These are phyloP conservation scores for Gomphus sp. DNA, from an alignment of 1,284 basidiomycete species.

Conservation along the genomic window DNA sequence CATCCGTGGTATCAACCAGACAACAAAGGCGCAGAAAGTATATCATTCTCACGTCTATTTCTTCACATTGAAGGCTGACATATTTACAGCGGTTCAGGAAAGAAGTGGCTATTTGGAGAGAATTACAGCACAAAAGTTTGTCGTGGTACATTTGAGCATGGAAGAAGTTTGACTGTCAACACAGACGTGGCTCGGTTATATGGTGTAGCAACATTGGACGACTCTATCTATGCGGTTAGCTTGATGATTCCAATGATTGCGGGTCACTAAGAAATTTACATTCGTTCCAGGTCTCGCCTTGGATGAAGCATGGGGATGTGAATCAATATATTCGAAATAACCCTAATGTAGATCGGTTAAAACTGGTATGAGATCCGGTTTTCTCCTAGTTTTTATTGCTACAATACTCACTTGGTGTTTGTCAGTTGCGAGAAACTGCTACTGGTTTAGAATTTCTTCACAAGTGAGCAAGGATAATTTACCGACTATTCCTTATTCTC, in stretches of 20 bases:
- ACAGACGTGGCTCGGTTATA: constrained; percentile 31
- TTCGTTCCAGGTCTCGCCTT: constrained; percentile 30
- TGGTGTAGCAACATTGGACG: constrained; percentile 27
- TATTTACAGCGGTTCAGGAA: constrained; percentile 26
- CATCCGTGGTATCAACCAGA: constrained; percentile 23
- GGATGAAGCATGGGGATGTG: constrained; percentile 34
- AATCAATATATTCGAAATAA: constrained; percentile 24
- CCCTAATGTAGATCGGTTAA: constrained; percentile 26
- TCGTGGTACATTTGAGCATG: not conserved
- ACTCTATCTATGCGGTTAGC: constrained; percentile 28
- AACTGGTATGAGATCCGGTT: constrained; percentile 20
- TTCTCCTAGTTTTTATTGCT: not conserved
- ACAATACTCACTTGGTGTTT: not conserved
- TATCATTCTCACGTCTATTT: not conserved
- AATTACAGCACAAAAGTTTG: constrained; percentile 23
- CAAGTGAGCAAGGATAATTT: constrained; percentile 3
- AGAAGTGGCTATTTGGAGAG: constrained; percentile 35
- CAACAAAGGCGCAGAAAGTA: constrained; percentile 25
- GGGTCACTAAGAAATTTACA: not conserved
- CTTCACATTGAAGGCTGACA: not conserved
- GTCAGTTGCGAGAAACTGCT: constrained; percentile 2
- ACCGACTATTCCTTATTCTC: not conserved
- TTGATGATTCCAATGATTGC: not conserved
- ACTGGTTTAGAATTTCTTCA: constrained; percentile 36
- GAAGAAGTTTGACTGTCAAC: not conserved